Base-by-base conservation (phyloP, 805 yeast genomes). In the Lachancea fermentati region DNA sequence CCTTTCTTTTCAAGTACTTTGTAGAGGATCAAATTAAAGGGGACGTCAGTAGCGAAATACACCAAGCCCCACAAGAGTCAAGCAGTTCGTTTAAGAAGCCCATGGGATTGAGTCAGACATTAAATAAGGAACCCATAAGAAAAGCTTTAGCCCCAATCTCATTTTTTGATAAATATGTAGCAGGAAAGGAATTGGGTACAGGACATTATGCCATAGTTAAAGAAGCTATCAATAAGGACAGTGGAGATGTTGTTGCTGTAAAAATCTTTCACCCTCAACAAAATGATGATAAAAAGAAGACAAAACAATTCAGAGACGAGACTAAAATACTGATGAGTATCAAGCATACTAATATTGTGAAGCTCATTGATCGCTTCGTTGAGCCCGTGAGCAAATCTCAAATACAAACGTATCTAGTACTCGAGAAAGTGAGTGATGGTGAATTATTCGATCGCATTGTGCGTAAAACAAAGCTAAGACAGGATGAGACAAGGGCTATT, bases 201-300 rank as follows among this genome's bases (percentile, higher is more conserved):
- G 93, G 93, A 0, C 91, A 84, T 60, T 84, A 84, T 52, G 91
- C 93, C 0, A 77, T 78, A n/a, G 93, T 84, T 3, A 80, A 78
- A 54, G 85, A 81, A 48, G 86, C 86, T 2, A 66, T 68, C 5
- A 71, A 75, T 46, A 73, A 78, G 48, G 58, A 61, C 5, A 71
- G 79, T 0, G 86, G 87, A 0, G 71, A 72, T 36, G 61, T 71
- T 2, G 83, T 78, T 35, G 93, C 91, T 0, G 85, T 84, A 3
- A 84, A 84, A 54, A 78, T 84, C 6, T 84, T 84, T 59, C 80
- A 78, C 49, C 80, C 82, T 46, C 66, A 74, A 58, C 57, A 55
- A 34, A 57, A 62, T 25, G 70, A 68, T 42, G 72, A 68, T 49
- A 50, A 51, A 8, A 66, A 67, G 46, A 63, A 65, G 30, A 53